Evolutionary conservation across 2,329 filamentous ascomycete species (phyloP).

Genomic region (Seiridium unicorne): DNA sequence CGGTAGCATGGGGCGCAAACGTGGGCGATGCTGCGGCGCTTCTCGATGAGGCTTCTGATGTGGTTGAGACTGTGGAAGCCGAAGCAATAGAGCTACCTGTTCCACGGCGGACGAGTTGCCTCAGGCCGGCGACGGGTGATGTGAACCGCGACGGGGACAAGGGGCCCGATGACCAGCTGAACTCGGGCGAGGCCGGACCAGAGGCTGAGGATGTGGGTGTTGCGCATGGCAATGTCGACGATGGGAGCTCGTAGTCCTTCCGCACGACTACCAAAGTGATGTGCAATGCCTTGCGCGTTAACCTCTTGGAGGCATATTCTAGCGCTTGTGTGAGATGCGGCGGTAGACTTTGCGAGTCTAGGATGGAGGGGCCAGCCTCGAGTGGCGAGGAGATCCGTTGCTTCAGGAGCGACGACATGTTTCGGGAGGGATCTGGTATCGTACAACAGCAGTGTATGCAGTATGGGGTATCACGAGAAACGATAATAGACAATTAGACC

Average conservation of each 20-base stretch:
- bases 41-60: constrained; percentile 16
- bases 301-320: constrained; percentile 55
- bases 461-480: neutral
- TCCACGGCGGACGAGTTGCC: constrained; percentile 37
- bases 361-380: constrained; percentile 59
- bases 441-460: neutral
- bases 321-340: constrained; percentile 52
- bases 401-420: constrained; percentile 43
- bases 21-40: constrained; percentile 30
- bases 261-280: constrained; percentile 58
- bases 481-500: neutral
- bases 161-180: constrained; percentile 16
- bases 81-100: constrained; percentile 28
- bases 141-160: constrained; percentile 28
- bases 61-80: constrained; percentile 11
- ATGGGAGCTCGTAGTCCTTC: constrained; percentile 54
- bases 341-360: constrained; percentile 58
- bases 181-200: constrained; percentile 24
- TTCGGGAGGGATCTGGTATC: neutral
- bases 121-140: constrained; percentile 32
- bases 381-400: constrained; percentile 60
- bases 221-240: constrained; percentile 29
- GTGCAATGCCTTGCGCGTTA: constrained; percentile 54
- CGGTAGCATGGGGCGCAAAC: constrained; percentile 17
- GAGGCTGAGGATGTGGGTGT: constrained; percentile 14